Evolutionary conservation across 805 yeast genomes (phyloP).

Genomic region (Myxozyma melibiosi): DNA sequence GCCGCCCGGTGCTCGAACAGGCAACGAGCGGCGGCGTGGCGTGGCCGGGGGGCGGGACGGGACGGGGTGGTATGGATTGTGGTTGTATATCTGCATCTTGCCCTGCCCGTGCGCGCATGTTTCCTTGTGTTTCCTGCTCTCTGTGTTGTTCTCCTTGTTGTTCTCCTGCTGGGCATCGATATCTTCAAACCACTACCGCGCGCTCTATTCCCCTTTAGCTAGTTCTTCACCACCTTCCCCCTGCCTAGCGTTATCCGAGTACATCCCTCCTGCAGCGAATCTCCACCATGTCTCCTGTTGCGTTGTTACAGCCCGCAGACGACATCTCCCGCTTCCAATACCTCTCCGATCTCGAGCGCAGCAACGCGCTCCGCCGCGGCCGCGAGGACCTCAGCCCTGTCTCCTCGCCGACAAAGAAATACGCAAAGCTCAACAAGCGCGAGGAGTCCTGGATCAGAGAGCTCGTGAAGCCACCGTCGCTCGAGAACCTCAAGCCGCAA

Average conservation of each 20-base stretch:
- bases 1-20: not conserved
- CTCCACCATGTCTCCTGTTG: constrained; percentile 9
- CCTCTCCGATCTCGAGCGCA: constrained; percentile 25
- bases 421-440: constrained; percentile 14
- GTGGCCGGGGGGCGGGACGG: not conserved
- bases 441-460: constrained; percentile 35
- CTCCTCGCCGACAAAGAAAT: constrained; percentile 6
- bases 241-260: no score
- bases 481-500: constrained; percentile 23
- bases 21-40: not conserved
- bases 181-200: no score
- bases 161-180: no score
- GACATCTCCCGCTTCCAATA: constrained; percentile 8
- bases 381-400: not conserved
- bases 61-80: not conserved
- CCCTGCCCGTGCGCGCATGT: not conserved
- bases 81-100: constrained; percentile 4
- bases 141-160: no score
- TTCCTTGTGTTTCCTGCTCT: not conserved
- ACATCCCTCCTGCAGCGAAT: no score
- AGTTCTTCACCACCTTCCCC: no score
- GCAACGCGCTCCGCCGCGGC: constrained; percentile 28
- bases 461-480: constrained; percentile 26
- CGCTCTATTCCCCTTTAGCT: no score
- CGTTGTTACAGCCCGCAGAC: constrained; percentile 5